Conservation (phyloP, 441 rosid species). For the Aquilaria agallochum region DNA sequence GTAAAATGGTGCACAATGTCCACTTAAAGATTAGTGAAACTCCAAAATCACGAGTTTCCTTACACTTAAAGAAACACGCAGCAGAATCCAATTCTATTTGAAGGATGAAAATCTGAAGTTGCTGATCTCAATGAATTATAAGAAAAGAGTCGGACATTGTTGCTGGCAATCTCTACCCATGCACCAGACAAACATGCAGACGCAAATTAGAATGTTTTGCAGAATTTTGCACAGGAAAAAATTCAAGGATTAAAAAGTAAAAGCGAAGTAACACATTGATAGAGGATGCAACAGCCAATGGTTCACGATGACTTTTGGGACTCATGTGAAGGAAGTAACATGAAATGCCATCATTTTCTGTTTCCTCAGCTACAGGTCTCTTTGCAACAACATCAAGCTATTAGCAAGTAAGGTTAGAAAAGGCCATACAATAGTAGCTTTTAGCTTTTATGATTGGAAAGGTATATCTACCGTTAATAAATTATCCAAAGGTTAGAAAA, state of each 20-base stretch:
- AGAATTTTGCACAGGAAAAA: background rate
- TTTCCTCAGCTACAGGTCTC: background rate
- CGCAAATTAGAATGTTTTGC: slow-evolving; percentile 15
- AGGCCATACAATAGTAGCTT: background rate
- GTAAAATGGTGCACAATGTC: background rate
- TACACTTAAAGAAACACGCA: no score
- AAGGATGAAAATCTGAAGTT: slow-evolving; percentile 66
- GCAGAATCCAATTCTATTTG: slow-evolving; percentile 80
- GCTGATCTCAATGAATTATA: slow-evolving; percentile 80
- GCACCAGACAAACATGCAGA: slow-evolving; percentile 13
- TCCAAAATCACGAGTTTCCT: slow-evolving; percentile 19
- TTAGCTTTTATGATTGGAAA: background rate
- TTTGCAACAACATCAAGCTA: no score
- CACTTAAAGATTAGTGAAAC: background rate
- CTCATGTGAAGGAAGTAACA: background rate
- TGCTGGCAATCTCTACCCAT: slow-evolving; percentile 54
- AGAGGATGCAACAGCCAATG: background rate
- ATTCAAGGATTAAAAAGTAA: slow-evolving; percentile 2
- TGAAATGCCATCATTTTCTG: background rate
- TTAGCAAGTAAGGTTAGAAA: background rate
- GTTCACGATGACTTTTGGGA: background rate
- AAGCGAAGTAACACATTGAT: background rate
- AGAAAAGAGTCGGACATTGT: slow-evolving; percentile 67
- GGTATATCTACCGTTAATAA: no score
- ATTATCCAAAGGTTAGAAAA: background rate